phyloP scores from a whole-genome alignment of 2,329 filamentous ascomycete genomes.

The Sporothrix pseudoabietina region DNA sequence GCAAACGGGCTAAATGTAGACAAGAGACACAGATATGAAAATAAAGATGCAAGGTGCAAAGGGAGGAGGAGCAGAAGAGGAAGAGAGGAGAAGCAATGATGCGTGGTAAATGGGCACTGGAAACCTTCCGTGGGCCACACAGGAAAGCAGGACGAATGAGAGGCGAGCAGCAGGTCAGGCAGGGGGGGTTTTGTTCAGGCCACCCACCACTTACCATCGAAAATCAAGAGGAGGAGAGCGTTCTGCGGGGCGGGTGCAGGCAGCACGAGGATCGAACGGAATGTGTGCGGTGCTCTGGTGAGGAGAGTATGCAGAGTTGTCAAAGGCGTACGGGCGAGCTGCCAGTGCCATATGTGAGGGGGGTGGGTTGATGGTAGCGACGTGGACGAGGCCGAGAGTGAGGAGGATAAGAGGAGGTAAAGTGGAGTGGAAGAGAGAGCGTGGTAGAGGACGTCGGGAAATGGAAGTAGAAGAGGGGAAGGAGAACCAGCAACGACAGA shows the following conservation, averaged over 20 bases:
- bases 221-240: slow-evolving; percentile 6
- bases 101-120: slow-evolving; percentile 21
- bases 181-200: not conserved
- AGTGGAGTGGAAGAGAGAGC: not conserved
- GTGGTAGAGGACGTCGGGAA: not conserved
- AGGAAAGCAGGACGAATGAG: slow-evolving; percentile 2
- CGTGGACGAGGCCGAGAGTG: not conserved
- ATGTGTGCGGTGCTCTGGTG: not conserved
- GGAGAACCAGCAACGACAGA: not conserved
- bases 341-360: not conserved
- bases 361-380: not conserved
- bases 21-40: not conserved
- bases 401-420: not conserved
- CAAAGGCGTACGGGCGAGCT: not conserved
- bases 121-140: not conserved
- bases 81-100: not conserved
- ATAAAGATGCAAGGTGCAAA: not conserved
- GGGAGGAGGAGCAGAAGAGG: not conserved
- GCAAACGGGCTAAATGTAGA: not conserved
- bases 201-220: slow-evolving; percentile 26
- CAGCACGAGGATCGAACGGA: slow-evolving; percentile 20
- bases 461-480: not conserved
- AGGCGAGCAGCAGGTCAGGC: not conserved
- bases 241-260: slow-evolving; percentile 22
- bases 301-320: slow-evolving; percentile 18